Percentiles rank a stretch among this genome's conserved stretches.
Conservation (phyloP, 306 rosid genomes). For the Heteromeles arbutifolia region DNA sequence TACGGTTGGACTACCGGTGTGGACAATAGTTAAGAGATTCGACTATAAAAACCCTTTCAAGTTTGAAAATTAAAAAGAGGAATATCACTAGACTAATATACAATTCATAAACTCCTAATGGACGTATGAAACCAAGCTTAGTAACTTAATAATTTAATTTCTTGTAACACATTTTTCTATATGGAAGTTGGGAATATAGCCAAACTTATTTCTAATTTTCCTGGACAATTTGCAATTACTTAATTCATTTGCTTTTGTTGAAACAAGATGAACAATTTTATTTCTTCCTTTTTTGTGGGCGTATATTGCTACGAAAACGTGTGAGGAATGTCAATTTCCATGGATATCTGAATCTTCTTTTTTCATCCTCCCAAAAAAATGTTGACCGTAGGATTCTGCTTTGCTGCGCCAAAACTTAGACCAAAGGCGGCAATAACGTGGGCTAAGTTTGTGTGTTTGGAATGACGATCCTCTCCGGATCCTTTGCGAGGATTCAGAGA, state of each 20-base stretch:
- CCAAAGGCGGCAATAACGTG: neutral
- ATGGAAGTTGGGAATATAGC: neutral
- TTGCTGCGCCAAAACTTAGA: slow-evolving; percentile 13
- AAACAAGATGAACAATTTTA: neutral
- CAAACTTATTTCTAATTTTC: neutral
- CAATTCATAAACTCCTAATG: too few relatives aligned
- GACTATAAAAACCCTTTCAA: too few relatives aligned
- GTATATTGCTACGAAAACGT: neutral
- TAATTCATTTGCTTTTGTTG: neutral
- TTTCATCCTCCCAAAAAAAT: neutral
- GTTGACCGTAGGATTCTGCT: neutral
- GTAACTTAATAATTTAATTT: neutral
- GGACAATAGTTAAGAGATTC: neutral
- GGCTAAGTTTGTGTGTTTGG: neutral
- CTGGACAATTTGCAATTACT: neutral
- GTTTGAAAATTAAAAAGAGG: neutral
- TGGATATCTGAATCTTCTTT: neutral
- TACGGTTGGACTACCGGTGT: too few relatives aligned
- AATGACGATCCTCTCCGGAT: too few relatives aligned
- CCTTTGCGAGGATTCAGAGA: too few relatives aligned
- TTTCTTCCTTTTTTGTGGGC: neutral
- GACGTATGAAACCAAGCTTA: neutral
- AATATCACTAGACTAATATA: too few relatives aligned
- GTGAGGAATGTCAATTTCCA: neutral
- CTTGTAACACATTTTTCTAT: neutral